Evolutionary conservation across 495 filamentous ascomycete genomes (phyloP).

Genomic region (Polyplosphaeria fusca): DNA sequence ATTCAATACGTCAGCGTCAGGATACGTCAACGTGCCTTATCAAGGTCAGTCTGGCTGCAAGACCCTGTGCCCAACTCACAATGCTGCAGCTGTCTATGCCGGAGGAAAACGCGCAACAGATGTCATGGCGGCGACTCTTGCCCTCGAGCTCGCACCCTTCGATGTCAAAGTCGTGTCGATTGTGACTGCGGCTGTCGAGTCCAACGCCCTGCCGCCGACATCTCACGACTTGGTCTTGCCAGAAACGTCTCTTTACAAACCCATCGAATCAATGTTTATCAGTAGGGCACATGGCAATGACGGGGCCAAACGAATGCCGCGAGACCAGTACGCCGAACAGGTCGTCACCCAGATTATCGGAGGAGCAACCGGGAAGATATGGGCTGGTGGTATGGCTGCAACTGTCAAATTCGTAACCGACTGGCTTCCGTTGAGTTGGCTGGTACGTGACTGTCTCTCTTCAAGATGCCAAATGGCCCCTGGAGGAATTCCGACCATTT

Average conservation of each 20-base stretch:
- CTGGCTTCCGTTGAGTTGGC: neutral
- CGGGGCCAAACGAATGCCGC: slow-evolving; percentile 4
- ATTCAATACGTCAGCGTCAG: neutral
- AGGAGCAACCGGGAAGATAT: neutral
- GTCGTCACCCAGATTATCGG: slow-evolving; percentile 2
- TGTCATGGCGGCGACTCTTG: slow-evolving; percentile 7
- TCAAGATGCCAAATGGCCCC: too few relatives aligned
- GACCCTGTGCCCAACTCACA: neutral
- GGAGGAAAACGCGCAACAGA: slow-evolving; percentile 7
- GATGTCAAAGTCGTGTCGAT: neutral
- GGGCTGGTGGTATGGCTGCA: slow-evolving; percentile 8
- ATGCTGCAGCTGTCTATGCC: slow-evolving; percentile 3
- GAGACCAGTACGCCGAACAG: slow-evolving; percentile 1
- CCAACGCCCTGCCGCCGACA: neutral
- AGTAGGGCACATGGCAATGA: slow-evolving; percentile 1
- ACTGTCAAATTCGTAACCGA: neutral
- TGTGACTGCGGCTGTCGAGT: slow-evolving; percentile 6
- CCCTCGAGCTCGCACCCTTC: slow-evolving; percentile 16
- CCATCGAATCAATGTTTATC: neutral
- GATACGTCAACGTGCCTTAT: neutral
- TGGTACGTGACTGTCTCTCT: too few relatives aligned
- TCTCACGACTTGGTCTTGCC: slow-evolving; percentile 5
- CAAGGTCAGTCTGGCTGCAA: neutral
- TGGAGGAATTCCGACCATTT: too few relatives aligned
- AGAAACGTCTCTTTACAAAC: slow-evolving; percentile 7